Conservation (phyloP, 2,329 filamentous ascomycete genomes). For the Elsinoe arachidis region DNA sequence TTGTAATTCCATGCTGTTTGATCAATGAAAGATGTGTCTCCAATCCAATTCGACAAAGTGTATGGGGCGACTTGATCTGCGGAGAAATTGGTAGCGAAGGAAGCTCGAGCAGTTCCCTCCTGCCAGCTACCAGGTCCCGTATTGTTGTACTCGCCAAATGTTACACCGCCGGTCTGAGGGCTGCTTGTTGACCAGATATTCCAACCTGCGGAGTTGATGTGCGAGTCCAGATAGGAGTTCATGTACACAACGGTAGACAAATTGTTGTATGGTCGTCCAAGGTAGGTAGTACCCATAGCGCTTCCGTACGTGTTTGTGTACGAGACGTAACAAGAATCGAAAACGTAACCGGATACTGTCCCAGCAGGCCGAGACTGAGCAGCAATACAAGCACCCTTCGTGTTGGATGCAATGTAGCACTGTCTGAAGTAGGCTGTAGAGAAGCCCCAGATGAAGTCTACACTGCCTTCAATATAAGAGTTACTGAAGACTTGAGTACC, state of each 20-base stretch:
- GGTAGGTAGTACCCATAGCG: slow-evolving; percentile 33
- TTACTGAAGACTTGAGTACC: slow-evolving; percentile 25
- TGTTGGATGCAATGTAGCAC: slow-evolving; percentile 29
- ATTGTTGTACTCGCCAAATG: slow-evolving; percentile 52
- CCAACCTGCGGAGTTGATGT: slow-evolving; percentile 54
- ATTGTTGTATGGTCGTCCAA: slow-evolving; percentile 44
- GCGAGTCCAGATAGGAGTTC: slow-evolving; percentile 41
- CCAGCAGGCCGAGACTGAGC: slow-evolving; percentile 30
- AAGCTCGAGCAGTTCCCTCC: slow-evolving; percentile 41
- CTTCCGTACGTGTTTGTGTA: slow-evolving; percentile 41
- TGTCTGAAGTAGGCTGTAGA: slow-evolving; percentile 37
- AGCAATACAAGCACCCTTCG: slow-evolving; percentile 27
- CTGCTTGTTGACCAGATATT: slow-evolving; percentile 42
- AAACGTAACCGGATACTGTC: slow-evolving; percentile 32
- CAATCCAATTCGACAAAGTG: slow-evolving; percentile 31
- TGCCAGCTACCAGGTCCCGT: slow-evolving; percentile 45
- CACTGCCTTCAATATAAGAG: slow-evolving; percentile 27
- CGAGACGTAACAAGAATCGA: slow-evolving; percentile 44
- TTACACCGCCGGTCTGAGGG: slow-evolving; percentile 42
- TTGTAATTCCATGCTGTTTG: slow-evolving; percentile 32
- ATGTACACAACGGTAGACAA: slow-evolving; percentile 44
- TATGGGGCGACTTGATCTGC: slow-evolving; percentile 29
- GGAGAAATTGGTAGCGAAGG: slow-evolving; percentile 36
- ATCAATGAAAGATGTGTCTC: slow-evolving; percentile 36
- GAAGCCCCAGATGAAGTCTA: slow-evolving; percentile 37